Conservation (phyloP, 2,329 filamentous ascomycete species). For the Exophiala aquamarina region DNA sequence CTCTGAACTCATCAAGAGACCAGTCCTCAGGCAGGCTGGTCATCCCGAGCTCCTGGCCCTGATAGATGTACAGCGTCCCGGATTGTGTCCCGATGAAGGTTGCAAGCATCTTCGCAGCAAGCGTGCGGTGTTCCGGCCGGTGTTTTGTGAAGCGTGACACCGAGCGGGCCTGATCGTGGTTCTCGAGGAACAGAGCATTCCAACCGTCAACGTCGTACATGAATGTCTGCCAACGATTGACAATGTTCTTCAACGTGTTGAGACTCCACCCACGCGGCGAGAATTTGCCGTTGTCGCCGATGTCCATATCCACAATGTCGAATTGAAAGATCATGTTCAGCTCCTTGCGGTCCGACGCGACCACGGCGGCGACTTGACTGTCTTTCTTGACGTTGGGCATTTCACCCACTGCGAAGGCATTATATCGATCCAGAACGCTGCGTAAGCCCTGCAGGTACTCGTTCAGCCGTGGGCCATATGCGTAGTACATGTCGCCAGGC, state of each 20-base stretch:
- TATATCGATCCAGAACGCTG: slow-evolving; percentile 58
- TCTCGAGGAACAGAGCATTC: slow-evolving; percentile 63
- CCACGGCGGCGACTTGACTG: slow-evolving; percentile 58
- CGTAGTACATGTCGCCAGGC: slow-evolving; percentile 56
- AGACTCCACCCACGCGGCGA: slow-evolving; percentile 47
- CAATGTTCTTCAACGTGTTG: slow-evolving; percentile 48
- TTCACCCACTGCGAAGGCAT: slow-evolving; percentile 71
- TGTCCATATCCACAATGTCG: slow-evolving; percentile 64
- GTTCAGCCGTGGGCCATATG: slow-evolving; percentile 67
- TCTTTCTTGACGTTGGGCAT: slow-evolving; percentile 63
- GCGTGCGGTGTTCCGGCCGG: slow-evolving; percentile 43
- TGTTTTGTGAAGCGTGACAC: slow-evolving; percentile 54
- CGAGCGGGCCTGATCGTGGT: slow-evolving; percentile 61
- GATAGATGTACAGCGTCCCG: slow-evolving; percentile 60
- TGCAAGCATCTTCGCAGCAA: slow-evolving; percentile 55
- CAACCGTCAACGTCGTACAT: slow-evolving; percentile 51
- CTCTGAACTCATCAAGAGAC: slow-evolving; percentile 46
- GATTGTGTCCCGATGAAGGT: slow-evolving; percentile 49
- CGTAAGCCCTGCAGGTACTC: slow-evolving; percentile 67
- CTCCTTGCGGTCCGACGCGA: slow-evolving; percentile 55
- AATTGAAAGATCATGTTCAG: slow-evolving; percentile 71
- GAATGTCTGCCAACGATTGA: slow-evolving; percentile 53
- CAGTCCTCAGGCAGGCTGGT: slow-evolving; percentile 53
- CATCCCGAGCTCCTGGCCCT: slow-evolving; percentile 64
- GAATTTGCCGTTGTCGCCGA: slow-evolving; percentile 52